phyloP scores from a whole-genome alignment of 2,329 filamentous ascomycete species.

The Leptographium radiaticola region DNA sequence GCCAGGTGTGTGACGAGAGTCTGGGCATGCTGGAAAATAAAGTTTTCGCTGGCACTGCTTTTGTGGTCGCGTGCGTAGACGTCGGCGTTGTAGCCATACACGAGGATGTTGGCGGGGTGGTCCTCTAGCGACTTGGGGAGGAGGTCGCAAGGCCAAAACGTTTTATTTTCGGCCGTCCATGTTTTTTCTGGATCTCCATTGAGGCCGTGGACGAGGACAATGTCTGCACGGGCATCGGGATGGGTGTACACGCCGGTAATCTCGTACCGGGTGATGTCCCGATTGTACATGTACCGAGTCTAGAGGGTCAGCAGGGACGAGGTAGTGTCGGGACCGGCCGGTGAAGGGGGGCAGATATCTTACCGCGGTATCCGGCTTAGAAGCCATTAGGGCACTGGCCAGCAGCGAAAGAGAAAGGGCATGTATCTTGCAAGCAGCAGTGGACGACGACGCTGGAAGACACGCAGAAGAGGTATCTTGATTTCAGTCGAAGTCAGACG shows the following conservation, averaged over 20 bases:
- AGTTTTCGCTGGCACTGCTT: constrained; percentile 46
- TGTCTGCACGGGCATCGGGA: constrained; percentile 45
- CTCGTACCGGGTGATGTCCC: constrained; percentile 29
- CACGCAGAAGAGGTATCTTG: too few species aligned
- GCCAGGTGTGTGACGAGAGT: constrained; percentile 50
- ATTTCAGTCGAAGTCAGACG: too few species aligned
- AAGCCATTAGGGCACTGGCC: too few species aligned
- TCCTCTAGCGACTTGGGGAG: constrained; percentile 46
- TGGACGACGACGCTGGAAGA: too few species aligned
- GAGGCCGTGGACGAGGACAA: constrained; percentile 59
- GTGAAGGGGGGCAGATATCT: too few species aligned
- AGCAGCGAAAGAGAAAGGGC: too few species aligned
- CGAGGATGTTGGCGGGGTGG: constrained; percentile 49
- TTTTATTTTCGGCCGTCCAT: constrained; percentile 42
- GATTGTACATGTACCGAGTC: constrained; percentile 3
- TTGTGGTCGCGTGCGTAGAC: constrained; percentile 34
- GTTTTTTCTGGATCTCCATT: constrained; percentile 54
- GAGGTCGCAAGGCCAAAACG: constrained; percentile 59
- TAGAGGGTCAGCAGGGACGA: not conserved
- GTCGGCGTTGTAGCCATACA: constrained; percentile 65
- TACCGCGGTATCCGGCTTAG: too few species aligned
- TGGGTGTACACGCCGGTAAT: constrained; percentile 46
- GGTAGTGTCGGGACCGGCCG: not conserved
- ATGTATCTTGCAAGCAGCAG: too few species aligned
- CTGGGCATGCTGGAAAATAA: constrained; percentile 59